Evolutionary conservation across 345 rosid species (phyloP).

Genomic region (Alliaria petiolata): DNA sequence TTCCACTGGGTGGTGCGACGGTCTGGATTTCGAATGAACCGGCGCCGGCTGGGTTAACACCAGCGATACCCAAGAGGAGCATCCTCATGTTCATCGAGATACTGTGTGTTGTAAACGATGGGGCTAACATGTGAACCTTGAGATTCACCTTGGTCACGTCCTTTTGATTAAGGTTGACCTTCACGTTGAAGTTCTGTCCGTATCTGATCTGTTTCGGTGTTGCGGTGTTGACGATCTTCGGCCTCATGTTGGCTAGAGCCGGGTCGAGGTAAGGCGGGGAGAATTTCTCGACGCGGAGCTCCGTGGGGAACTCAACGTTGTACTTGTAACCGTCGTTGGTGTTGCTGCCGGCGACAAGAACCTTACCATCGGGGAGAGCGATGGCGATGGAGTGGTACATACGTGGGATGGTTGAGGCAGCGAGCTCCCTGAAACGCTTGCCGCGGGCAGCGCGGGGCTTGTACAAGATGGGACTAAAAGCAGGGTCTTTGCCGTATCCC

Average conservation of each 20-base stretch:
- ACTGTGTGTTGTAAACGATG: slow-evolving; percentile 70
- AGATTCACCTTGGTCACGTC: slow-evolving; percentile 10
- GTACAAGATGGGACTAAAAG: slow-evolving; percentile 50
- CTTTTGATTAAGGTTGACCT: slow-evolving; percentile 9
- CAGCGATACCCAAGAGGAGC: slow-evolving; percentile 29
- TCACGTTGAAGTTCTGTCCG: slow-evolving; percentile 24
- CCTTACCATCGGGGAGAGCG: slow-evolving; percentile 53
- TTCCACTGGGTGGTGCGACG: slow-evolving; percentile 40
- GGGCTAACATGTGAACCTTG: slow-evolving; percentile 48
- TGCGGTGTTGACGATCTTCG: slow-evolving; percentile 26
- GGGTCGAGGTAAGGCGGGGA: slow-evolving; percentile 68
- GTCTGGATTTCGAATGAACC: slow-evolving; percentile 20
- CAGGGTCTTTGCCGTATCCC: slow-evolving; percentile 65
- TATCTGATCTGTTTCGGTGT: slow-evolving; percentile 23
- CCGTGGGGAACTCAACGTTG: slow-evolving; percentile 59
- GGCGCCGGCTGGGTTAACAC: neutral
- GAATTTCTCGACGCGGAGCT: slow-evolving; percentile 67
- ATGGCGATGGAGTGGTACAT: slow-evolving; percentile 64
- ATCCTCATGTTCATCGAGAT: slow-evolving; percentile 66
- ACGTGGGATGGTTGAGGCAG: slow-evolving; percentile 46
- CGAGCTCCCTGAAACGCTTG: slow-evolving; percentile 39
- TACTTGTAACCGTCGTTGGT: slow-evolving; percentile 55
- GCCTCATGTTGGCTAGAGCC: slow-evolving; percentile 25
- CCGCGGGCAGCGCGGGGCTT: slow-evolving; percentile 15
- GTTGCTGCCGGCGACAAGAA: slow-evolving; percentile 69